A percentile compares a stretch with the other conserved stretches of the same genome.
phyloP scores from a whole-genome alignment of 441 rosid species.

The Pelargonium cotyledonis region DNA sequence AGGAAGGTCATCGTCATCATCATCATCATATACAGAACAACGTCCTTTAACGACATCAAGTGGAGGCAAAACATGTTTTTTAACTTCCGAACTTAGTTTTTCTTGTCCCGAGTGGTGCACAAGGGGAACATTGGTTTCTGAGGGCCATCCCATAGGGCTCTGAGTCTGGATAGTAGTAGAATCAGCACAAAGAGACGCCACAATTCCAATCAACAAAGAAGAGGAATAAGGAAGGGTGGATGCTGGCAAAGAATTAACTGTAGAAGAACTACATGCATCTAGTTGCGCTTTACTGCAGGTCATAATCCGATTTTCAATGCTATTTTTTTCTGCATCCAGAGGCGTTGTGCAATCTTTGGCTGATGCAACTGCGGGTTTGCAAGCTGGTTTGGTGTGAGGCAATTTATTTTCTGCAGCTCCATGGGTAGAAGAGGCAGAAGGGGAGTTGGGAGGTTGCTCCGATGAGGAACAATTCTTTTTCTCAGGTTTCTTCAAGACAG shows the following conservation, averaged over 20 bases:
- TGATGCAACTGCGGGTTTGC: constrained; percentile 9
- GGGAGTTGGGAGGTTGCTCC: constrained; percentile 14
- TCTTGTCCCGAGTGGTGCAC: constrained; percentile 1
- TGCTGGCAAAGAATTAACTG: constrained; percentile 6
- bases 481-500: constrained; percentile 13
- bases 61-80: constrained; percentile 9
- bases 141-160: constrained; percentile 4
- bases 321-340: constrained; percentile 6
- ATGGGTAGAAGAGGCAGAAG: constrained; percentile 16
- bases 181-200: constrained; percentile 5
- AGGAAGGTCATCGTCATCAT: constrained; percentile 27
- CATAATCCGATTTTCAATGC: constrained; percentile 9
- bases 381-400: constrained; percentile 2
- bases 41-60: constrained; percentile 11
- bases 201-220: constrained; percentile 8
- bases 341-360: constrained; percentile 12
- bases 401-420: constrained; percentile 8
- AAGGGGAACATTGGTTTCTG: constrained; percentile 15
- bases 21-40: constrained; percentile 13
- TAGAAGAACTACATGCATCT: constrained; percentile 14
- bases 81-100: constrained; percentile 13
- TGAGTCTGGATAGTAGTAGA: not conserved
- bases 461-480: constrained; percentile 16
- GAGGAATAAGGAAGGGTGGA: constrained; percentile 10
- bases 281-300: constrained; percentile 13